A percentile compares a stretch with the other conserved stretches of the same genome.
Evolutionary conservation across 2,329 filamentous ascomycete species (phyloP).

Genomic region (Parastagonospora avenae): DNA sequence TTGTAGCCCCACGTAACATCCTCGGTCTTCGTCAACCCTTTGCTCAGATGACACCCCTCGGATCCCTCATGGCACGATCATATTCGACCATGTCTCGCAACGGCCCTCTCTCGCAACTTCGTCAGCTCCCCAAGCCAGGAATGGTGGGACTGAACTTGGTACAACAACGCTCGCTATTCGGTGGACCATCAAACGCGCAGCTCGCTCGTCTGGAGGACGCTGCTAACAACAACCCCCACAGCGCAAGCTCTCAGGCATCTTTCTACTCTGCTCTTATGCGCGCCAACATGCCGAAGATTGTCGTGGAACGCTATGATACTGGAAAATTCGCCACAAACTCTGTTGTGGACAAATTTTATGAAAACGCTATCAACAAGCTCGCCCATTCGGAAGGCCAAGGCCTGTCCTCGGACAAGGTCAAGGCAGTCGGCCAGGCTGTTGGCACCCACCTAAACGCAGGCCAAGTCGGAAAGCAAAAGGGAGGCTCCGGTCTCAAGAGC

Average conservation of each 20-base stretch:
- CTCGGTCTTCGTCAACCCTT: slow-evolving; percentile 45
- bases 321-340: slow-evolving; percentile 82
- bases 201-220: slow-evolving; percentile 87
- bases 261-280: slow-evolving; percentile 92
- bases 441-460: slow-evolving; percentile 72
- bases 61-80: slow-evolving; percentile 31
- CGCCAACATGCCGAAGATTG: slow-evolving; percentile 90
- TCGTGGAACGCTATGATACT: slow-evolving; percentile 87
- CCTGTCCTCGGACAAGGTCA: slow-evolving; percentile 67
- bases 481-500: slow-evolving; percentile 73
- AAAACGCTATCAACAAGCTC: slow-evolving; percentile 71
- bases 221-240: slow-evolving; percentile 89
- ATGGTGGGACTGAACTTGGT: slow-evolving; percentile 46
- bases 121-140: slow-evolving; percentile 34
- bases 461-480: slow-evolving; percentile 62
- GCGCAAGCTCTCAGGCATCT: slow-evolving; percentile 84
- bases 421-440: slow-evolving; percentile 81
- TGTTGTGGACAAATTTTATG: slow-evolving; percentile 77
- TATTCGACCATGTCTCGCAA: slow-evolving; percentile 49
- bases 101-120: slow-evolving; percentile 37
- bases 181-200: slow-evolving; percentile 59
- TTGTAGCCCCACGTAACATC: slow-evolving; percentile 36
- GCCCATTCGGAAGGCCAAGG: slow-evolving; percentile 52
- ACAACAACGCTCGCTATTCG: slow-evolving; percentile 54
- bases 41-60: slow-evolving; percentile 32